These are phyloP conservation scores for Whalleya microplaca DNA, from an alignment of 2,329 filamentous ascomycete species.

Conservation along the genomic window DNA sequence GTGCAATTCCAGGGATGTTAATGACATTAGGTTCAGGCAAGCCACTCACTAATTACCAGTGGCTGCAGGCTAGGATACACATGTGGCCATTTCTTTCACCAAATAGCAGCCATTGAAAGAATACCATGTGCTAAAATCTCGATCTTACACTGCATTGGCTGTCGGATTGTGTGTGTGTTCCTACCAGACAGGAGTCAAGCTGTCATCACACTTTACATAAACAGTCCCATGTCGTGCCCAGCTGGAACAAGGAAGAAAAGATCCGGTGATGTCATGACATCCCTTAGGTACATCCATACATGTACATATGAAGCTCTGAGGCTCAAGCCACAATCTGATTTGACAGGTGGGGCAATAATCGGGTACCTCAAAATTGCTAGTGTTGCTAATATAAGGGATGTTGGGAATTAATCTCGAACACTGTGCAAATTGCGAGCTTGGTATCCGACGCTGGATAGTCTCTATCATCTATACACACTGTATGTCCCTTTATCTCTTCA, in stretches of 20 bases:
- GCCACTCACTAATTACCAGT: neutral
- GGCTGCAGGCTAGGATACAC: constrained; percentile 13
- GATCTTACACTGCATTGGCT: constrained; percentile 15
- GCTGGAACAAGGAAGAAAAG: constrained; percentile 28
- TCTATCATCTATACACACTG: neutral
- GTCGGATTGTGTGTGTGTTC: too few species aligned
- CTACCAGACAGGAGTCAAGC: too few species aligned
- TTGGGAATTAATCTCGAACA: too few species aligned
- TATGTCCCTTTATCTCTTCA: neutral
- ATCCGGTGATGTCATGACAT: constrained; percentile 36
- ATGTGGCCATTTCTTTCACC: neutral
- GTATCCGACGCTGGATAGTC: too few species aligned
- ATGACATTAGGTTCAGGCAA: too few species aligned
- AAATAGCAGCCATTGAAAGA: neutral
- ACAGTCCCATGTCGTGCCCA: too few species aligned
- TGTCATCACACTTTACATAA: too few species aligned
- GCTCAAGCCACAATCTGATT: constrained; percentile 13
- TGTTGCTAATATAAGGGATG: constrained; percentile 2
- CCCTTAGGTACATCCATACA: constrained; percentile 6
- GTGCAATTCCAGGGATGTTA: too few species aligned
- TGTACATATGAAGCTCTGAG: neutral
- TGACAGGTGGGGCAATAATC: neutral
- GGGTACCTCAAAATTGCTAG: neutral
- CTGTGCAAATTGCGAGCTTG: too few species aligned
- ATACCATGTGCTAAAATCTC: constrained; percentile 19